These are phyloP conservation scores for Prunus yedoensis DNA, from an alignment of 331 rosid species.

Conservation along the genomic window DNA sequence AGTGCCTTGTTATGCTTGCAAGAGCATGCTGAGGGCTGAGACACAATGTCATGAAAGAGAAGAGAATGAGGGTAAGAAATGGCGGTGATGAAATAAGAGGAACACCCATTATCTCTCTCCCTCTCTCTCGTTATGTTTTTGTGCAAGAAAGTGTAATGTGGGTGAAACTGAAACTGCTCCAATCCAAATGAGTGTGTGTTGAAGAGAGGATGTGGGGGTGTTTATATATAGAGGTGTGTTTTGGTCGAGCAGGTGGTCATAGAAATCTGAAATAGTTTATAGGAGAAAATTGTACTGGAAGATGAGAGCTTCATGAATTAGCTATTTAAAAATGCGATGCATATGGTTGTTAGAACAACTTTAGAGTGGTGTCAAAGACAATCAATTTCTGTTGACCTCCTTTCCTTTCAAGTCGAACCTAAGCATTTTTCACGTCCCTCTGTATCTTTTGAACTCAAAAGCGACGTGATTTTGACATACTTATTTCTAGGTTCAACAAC, in stretches of 20 bases:
- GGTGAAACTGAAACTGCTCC: background rate
- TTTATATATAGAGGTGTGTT: background rate
- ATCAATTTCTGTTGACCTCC: constrained; percentile 44
- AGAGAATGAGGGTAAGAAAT: constrained; percentile 18
- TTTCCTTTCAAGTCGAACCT: constrained; percentile 41
- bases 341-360: constrained; percentile 57
- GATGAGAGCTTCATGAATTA: constrained; percentile 10
- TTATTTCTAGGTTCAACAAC: constrained; percentile 4
- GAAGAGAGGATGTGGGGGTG: background rate
- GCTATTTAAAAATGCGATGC: constrained; percentile 14
- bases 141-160: background rate
- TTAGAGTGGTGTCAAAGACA: constrained; percentile 75
- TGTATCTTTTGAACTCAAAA: background rate
- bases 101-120: constrained; percentile 34
- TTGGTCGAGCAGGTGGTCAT: constrained; percentile 3
- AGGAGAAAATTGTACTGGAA: background rate
- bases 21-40: constrained; percentile 32
- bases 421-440: constrained; percentile 1
- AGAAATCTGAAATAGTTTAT: background rate
- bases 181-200: background rate
- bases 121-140: background rate
- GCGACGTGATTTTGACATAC: constrained; percentile 18
- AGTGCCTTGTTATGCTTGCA: constrained; percentile 36
- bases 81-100: constrained; percentile 19
- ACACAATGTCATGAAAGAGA: constrained; percentile 17